phyloP scores from a whole-genome alignment of 345 rosid genomes.

The Hypericum androsaemum region DNA sequence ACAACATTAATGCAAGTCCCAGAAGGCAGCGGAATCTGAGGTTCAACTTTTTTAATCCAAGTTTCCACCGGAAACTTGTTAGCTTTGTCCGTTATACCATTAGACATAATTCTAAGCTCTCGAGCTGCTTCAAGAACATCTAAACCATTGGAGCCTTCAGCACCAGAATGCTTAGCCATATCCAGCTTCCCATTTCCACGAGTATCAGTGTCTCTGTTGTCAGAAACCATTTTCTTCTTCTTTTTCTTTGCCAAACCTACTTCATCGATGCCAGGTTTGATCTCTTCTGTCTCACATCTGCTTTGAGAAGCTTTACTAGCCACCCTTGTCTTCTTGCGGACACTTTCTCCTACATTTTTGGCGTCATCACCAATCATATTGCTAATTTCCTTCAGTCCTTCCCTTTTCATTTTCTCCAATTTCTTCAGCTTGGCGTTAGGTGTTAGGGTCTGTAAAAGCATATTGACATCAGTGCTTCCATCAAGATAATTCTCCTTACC shows the following conservation, averaged over 20 bases:
- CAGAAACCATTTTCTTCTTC: conserved; percentile 1
- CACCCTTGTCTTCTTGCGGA: conserved; percentile 14
- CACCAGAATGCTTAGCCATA: neutral
- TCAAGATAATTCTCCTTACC: conserved; percentile 54
- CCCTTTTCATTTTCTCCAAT: conserved; percentile 31
- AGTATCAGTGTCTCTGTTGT: neutral
- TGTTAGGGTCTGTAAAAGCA: conserved; percentile 10
- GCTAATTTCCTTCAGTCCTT: conserved; percentile 30
- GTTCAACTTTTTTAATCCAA: conserved; percentile 21
- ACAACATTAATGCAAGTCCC: neutral
- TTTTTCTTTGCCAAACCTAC: neutral
- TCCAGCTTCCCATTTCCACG: neutral
- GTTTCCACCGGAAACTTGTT: conserved; percentile 8
- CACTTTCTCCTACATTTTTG: conserved; percentile 14
- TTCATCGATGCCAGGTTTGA: conserved; percentile 2
- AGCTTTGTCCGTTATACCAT: conserved; percentile 2
- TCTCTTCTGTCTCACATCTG: conserved; percentile 9
- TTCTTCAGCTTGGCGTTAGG: conserved; percentile 16
- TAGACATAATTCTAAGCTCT: too few species aligned
- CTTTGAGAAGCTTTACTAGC: conserved; percentile 16
- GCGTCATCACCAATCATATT: conserved; percentile 19
- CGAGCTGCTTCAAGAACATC: too few species aligned
- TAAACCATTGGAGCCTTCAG: neutral
- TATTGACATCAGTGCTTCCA: conserved; percentile 22
- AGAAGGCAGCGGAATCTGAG: neutral